Evolutionary conservation across 2,329 filamentous ascomycete genomes (phyloP).

Genomic region (Alternaria infectoria): DNA sequence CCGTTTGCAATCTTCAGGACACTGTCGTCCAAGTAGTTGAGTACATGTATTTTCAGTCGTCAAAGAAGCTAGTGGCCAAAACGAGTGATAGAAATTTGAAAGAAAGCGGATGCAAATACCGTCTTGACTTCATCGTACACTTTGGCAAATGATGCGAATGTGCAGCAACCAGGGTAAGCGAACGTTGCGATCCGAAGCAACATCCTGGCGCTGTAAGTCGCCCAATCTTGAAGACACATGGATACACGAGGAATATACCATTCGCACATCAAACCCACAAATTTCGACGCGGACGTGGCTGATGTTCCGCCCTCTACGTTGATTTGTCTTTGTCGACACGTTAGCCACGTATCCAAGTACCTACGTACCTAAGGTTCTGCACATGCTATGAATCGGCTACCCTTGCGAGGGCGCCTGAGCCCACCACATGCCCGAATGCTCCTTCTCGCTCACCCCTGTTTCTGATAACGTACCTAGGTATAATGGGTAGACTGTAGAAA

Average conservation of each 20-base stretch:
- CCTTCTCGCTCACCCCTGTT: slow-evolving; percentile 20
- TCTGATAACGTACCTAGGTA: slow-evolving; percentile 6
- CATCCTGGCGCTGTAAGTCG: not conserved
- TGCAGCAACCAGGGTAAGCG: slow-evolving; percentile 4
- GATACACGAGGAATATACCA: not conserved
- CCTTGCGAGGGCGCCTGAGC: slow-evolving; percentile 9
- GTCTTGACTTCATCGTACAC: not conserved
- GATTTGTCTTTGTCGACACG: not conserved
- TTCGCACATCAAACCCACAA: not conserved
- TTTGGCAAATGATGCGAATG: slow-evolving; percentile 1
- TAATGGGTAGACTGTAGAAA: not conserved
- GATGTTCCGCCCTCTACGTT: not conserved
- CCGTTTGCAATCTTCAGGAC: not conserved
- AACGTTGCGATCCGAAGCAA: slow-evolving; percentile 2
- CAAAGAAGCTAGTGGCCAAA: not conserved
- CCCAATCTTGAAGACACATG: not conserved
- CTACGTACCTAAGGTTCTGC: not conserved
- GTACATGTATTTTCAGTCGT: not conserved
- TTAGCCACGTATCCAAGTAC: not conserved
- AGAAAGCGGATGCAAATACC: not conserved
- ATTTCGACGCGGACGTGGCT: not conserved
- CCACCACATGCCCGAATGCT: slow-evolving; percentile 2
- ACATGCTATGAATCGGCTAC: slow-evolving; percentile 6
- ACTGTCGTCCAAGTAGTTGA: not conserved
- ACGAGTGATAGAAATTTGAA: not conserved